Conservation (phyloP, 495 filamentous ascomycete genomes). For the Tuber aestivum region DNA sequence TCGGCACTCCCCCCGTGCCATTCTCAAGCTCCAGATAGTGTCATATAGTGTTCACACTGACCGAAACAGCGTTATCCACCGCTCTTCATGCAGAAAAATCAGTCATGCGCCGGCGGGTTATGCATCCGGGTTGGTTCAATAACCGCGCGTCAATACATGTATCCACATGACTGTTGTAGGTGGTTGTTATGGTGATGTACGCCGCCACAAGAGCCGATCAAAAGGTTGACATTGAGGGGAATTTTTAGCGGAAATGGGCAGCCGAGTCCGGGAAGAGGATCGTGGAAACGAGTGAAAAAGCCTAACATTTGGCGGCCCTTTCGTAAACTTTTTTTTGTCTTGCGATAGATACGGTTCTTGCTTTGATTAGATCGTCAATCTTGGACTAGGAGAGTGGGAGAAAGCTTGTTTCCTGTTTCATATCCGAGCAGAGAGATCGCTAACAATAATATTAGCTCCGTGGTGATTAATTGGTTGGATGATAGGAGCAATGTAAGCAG, state of each 20-base stretch:
- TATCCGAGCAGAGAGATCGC: not conserved
- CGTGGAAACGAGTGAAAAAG: conserved; percentile 35
- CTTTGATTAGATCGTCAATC: not conserved
- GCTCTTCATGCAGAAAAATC: conserved; percentile 58
- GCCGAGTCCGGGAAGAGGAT: conserved; percentile 33
- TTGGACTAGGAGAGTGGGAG: not conserved
- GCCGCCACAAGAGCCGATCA: conserved; percentile 62
- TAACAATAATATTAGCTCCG: too few relatives aligned
- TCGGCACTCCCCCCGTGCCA: conserved; percentile 44
- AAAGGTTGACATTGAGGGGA: conserved; percentile 63
- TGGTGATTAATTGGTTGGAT: too few relatives aligned
- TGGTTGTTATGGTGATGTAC: conserved; percentile 61
- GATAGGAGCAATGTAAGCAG: too few relatives aligned
- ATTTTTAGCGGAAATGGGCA: conserved; percentile 18
- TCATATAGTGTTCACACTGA: conserved; percentile 15
- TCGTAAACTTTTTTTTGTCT: too few relatives aligned
- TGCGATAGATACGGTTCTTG: not conserved
- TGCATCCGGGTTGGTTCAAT: conserved; percentile 61
- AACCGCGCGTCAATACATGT: conserved; percentile 67
- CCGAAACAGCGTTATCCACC: conserved; percentile 54
- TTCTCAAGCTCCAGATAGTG: not conserved
- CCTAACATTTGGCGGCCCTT: not conserved
- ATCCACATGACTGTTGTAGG: conserved; percentile 70
- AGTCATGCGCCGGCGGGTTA: conserved; percentile 52
- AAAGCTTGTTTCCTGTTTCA: not conserved